These are phyloP conservation scores for Microcera coccophila DNA, from an alignment of 2,329 filamentous ascomycete species.

Conservation along the genomic window DNA sequence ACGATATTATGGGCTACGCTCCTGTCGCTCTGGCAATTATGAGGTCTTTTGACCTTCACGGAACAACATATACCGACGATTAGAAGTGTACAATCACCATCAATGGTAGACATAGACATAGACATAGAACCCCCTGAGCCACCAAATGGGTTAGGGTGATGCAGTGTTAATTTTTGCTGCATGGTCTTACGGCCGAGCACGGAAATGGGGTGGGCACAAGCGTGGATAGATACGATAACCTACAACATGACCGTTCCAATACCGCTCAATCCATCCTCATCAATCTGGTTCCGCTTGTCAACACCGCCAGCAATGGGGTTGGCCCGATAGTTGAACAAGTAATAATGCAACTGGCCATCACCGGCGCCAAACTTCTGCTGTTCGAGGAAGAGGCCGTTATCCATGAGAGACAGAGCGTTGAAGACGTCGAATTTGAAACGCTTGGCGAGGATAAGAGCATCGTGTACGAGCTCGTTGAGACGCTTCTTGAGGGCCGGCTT, in stretches of 20 bases:
- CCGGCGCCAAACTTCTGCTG: conserved; percentile 93
- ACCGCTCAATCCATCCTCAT: conserved; percentile 74
- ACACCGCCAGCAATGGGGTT: conserved; percentile 82
- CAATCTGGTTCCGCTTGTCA: conserved; percentile 71
- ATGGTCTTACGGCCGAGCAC: too few species aligned
- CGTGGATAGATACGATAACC: too few species aligned
- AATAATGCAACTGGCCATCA: conserved; percentile 93
- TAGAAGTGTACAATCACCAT: too few species aligned
- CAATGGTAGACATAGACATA: too few species aligned
- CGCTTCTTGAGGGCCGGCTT: conserved; percentile 66
- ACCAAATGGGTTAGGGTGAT: too few species aligned
- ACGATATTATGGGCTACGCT: conserved; percentile 62
- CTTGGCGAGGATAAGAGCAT: conserved; percentile 86
- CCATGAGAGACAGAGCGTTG: conserved; percentile 88
- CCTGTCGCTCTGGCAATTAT: conserved; percentile 61
- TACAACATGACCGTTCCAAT: conserved; percentile 80
- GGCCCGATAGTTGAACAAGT: conserved; percentile 94
- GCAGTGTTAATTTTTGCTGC: too few species aligned
- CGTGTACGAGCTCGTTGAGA: conserved; percentile 74
- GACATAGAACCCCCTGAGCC: too few species aligned
- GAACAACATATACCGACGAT: conserved; percentile 19
- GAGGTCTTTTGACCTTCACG: conserved; percentile 55
- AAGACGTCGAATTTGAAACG: conserved; percentile 86
- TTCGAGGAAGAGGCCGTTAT: conserved; percentile 90
- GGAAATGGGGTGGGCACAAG: too few species aligned